Evolutionary conservation across 2,329 filamentous ascomycete species (phyloP), one percentile per base, ranked within the genome.

Genomic region (Fusarium multiceps): DNA sequence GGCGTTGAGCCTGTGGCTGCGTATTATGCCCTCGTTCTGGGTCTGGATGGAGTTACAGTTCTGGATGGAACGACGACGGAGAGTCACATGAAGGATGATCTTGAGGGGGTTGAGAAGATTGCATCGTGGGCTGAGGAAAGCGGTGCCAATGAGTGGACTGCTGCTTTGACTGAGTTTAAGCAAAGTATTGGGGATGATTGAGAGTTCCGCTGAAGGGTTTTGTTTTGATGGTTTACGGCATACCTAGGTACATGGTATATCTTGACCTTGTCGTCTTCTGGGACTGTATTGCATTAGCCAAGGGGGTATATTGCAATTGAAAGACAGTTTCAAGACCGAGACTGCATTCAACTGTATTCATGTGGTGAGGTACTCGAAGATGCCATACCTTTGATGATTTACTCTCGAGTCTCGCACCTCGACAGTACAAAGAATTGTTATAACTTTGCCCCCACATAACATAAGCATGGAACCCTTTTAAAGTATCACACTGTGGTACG

Each of bases 11-110:
- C 58, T 1, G 80, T 80, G n/a, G 80, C 80, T 3, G 84, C 84
- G 0, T 78, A 83, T 58, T 87, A 86, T 65, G 76, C 82, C 2
- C 77, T 87, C 43, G 80, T 87, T 1, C 72, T 87, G n/a, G 84
- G 83, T 0, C 75, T 87, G 3, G 81, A 78, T 21, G 77, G 79
- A 2, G 76, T 81, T 8, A 76, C 80, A 4, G 77, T 87, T 30
- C 70, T 86, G 51, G 80, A 86, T 60, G 85, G 85, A 40, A 86
- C 84, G 20, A 82, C 78, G 30, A 80, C 76, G 13, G 77, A 80
- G 70, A 73, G 51, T 28, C 84, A 86, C 63, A 88, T 88, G 86
- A 78, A 72, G 63, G 81, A 80, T 25, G 86, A 88, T 58, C 66
- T 88, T 23, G 79, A 81, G 45, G 84, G 82, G 0, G 63, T 84